Base-by-base conservation (phyloP, 225 moss, liverwort and hornwort genomes). In the Takakia lepidozioides region DNA sequence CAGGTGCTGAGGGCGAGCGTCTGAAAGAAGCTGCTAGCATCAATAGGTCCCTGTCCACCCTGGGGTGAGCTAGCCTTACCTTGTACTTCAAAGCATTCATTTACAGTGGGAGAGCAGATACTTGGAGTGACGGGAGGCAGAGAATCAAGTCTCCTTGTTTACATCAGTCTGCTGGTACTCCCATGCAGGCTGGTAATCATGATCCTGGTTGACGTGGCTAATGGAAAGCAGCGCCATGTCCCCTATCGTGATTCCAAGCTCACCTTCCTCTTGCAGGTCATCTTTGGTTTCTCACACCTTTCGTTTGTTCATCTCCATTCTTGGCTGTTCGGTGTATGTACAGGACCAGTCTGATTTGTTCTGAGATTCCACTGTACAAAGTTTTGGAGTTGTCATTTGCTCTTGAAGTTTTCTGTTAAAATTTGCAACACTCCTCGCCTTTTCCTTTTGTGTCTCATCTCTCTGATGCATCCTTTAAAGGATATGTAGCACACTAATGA, bases 211-310 rank as follows among this genome's bases (percentile, higher is more conserved):
- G 77, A 78, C 46, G 71, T 78, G 38, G 77, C 72, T 0, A 78
- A 78, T 50, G 77, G 77, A 27, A 86, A 73, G 69, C 86, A 79
- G 38, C 74, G 86, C 8, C 86, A 86, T 60, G 86, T 86, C 30
- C 86, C 86, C 11, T 86, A 87, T 43, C 64, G 82, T 38, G 82
- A 87, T 57, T 87, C 86, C 24, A 87, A 87, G 68, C 75, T 82
- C 10, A 87, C 86, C 0, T 87, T 87, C 29, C 73, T 87, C 23
- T 67, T 87, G 18, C 86, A 87, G 79, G 82, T 86, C 56, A 13
- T 16, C 23, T 21, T 19, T 2, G 28, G 1, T 18, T 17, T 29
- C 34, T 8, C 20, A 35, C 52, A 38, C 48, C n/a, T 38, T 3
- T 22, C 38, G 6, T 29, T 23, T 38, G 3, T 2, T 17, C 19